These are phyloP conservation scores for Populus alba DNA, from an alignment of 345 rosid species.

Conservation along the genomic window DNA sequence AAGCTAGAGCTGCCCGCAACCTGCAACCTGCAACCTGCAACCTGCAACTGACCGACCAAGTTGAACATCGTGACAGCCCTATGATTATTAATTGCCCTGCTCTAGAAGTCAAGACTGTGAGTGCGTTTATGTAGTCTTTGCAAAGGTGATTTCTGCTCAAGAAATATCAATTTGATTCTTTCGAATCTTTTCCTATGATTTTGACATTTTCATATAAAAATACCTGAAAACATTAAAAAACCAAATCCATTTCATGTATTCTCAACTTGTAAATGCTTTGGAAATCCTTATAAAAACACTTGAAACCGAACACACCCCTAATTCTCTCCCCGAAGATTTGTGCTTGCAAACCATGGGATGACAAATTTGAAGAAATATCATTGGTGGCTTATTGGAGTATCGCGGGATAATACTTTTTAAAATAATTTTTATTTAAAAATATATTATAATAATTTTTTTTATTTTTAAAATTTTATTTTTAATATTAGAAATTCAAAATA, in stretches of 20 bases:
- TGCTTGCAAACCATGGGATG: background rate
- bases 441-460: too few relatives aligned
- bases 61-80: background rate
- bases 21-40: background rate
- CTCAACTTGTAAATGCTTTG: background rate
- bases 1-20: slow-evolving; percentile 17
- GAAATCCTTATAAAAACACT: background rate
- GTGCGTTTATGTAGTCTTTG: too few relatives aligned
- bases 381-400: background rate
- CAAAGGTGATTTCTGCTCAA: background rate
- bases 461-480: too few relatives aligned
- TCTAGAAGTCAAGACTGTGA: background rate
- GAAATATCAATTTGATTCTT: background rate
- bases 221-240: background rate
- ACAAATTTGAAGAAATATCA: background rate
- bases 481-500: too few relatives aligned
- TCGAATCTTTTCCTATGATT: background rate
- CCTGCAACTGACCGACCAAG: background rate
- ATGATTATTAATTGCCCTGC: background rate
- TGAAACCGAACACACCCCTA: background rate
- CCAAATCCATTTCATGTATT: background rate
- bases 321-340: background rate
- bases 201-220: background rate
- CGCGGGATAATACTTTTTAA: too few relatives aligned
- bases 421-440: too few relatives aligned